Evolutionary conservation across 306 rosid species (phyloP), one percentile per base, ranked within the genome.

Genomic region (Glycine latifolia): DNA sequence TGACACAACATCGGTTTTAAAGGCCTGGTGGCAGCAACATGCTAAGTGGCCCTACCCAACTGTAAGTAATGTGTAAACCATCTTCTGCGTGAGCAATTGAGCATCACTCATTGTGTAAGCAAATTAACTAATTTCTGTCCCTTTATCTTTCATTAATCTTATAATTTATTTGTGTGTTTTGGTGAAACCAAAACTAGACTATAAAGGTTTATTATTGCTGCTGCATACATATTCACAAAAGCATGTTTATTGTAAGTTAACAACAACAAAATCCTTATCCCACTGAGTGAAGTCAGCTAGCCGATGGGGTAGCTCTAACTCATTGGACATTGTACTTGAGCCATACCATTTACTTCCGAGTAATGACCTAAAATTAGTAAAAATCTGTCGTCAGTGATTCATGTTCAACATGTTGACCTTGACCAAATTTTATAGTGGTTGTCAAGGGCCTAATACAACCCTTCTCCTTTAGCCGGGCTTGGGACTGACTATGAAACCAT

Each of bases 41-140:
- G 94, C 99, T 2, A 96, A 93, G 86, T 96, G 98, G 99, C 99
- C 99, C 7, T 96, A 96, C 78, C 99, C 99, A 84, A 96, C 99
- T 81, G 99, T 96, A 91, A 84, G 97, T 41, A 37, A 37, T 3
- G 10, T 2, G 44, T 56, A 44, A 12, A 60, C 9, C 52, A 52
- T 15, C 61, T 74, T 54, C 72, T 56, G 2, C 55, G 1, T 66
- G 12, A 66, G 16, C 73, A 62, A 33, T 62, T 33, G 44, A 11
- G 43, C 39, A 33, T 14, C 69, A 54, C 31, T 39, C 71, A 66
- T 39, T 66, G 70, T 66, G 70, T 6, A 10, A 10, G 15, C 68
- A 1, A 10, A 26, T 62, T 26, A 26, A 33, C 69, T 33, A 33
- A 54, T 47, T 62, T 41, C 31, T 67, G 35, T 33, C 37, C 9